These are phyloP conservation scores for Phragmites australis DNA, from an alignment of 176 grass and related monocot genomes.

Conservation along the genomic window DNA sequence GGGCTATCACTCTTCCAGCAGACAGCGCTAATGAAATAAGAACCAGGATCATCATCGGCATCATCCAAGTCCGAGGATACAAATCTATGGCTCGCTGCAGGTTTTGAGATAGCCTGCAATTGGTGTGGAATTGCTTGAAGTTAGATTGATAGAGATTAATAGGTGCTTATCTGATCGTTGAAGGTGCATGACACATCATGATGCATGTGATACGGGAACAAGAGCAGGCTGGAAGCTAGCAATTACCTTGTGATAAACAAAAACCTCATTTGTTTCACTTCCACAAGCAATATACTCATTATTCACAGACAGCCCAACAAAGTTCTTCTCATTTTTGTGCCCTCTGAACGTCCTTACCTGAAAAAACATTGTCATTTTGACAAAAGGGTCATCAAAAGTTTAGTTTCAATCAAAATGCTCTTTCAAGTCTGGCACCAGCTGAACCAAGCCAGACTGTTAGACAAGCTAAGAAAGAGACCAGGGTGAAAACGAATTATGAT, in stretches of 20 bases:
- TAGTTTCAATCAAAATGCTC: background rate
- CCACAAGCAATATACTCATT: constrained; percentile 96
- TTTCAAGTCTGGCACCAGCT: constrained; percentile 2
- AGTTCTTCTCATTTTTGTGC: constrained; percentile 99
- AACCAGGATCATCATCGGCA: constrained; percentile 75
- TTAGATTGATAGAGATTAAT: constrained; percentile 2
- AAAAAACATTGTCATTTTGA: constrained; percentile 28
- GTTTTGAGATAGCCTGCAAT: constrained; percentile 89
- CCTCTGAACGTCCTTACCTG: constrained; percentile 98
- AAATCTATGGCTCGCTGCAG: constrained; percentile 84
- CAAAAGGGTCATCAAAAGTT: constrained; percentile 1
- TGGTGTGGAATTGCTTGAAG: constrained; percentile 14
- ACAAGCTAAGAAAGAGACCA: background rate
- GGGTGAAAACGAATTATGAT: constrained; percentile 1
- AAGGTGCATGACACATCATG: background rate
- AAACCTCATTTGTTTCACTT: constrained; percentile 98
- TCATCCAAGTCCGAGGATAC: constrained; percentile 76
- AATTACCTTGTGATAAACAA: constrained; percentile 95
- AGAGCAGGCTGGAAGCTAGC: constrained; percentile 16
- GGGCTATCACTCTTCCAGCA: constrained; percentile 99
- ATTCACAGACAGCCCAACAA: constrained; percentile 87
- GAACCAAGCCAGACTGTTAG: background rate
- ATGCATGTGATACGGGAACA: background rate
- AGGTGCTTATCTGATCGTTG: background rate
- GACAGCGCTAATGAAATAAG: constrained; percentile 97